Conservation (phyloP, 371 early-diverging fungal species). For the Mucor piriformis region DNA sequence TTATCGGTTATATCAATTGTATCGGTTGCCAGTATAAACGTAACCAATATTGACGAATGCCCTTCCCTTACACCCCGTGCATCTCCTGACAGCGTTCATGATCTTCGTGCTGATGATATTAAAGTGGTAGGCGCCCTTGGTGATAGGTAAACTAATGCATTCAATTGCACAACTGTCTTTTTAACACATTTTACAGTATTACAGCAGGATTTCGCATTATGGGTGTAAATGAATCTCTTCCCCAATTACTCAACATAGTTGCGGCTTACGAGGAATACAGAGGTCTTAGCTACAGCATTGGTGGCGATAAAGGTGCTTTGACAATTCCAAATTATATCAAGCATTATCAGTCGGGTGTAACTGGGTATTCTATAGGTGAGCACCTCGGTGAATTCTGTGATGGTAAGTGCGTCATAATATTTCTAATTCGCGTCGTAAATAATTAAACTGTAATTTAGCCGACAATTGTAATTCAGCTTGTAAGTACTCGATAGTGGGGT, state of each 20-base stretch:
- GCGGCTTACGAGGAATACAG: slow-evolving; percentile 37
- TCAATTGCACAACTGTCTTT: no score
- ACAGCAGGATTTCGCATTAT: slow-evolving; percentile 42
- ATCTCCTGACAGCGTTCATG: slow-evolving; percentile 15
- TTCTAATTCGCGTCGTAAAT: not conserved
- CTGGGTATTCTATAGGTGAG: slow-evolving; percentile 39
- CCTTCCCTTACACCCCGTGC: slow-evolving; percentile 23
- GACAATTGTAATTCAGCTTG: not conserved
- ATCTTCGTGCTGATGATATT: slow-evolving; percentile 34
- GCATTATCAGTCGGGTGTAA: slow-evolving; percentile 34
- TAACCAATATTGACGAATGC: slow-evolving; percentile 17
- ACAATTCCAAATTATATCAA: slow-evolving; percentile 48
- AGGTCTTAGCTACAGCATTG: slow-evolving; percentile 48
- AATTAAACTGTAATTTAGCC: not conserved
- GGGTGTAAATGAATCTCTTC: slow-evolving; percentile 16
- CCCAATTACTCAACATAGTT: not conserved
- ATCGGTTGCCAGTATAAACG: no score
- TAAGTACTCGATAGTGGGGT: slow-evolving; percentile 18
- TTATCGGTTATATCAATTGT: no score
- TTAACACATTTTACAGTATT: slow-evolving; percentile 23
- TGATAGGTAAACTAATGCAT: slow-evolving; percentile 21
- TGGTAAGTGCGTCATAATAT: slow-evolving; percentile 15
- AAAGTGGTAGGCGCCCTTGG: slow-evolving; percentile 35
- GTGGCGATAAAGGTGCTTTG: slow-evolving; percentile 44
- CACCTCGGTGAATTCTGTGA: slow-evolving; percentile 37